Conservation (phyloP, 805 yeast species). For the Schwanniomyces occidentalis region DNA sequence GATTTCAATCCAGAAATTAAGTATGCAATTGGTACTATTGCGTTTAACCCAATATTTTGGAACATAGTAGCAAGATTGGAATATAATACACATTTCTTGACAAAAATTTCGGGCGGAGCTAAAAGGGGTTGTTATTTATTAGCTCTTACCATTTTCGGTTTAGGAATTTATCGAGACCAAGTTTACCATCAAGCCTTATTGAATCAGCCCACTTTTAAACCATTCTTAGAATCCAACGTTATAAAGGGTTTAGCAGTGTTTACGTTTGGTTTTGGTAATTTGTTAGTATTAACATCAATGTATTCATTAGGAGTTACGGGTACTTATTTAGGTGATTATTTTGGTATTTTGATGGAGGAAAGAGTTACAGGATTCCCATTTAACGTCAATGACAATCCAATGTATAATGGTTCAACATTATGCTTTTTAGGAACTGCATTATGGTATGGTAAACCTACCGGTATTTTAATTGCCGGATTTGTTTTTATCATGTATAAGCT, state of each 20-base stretch:
- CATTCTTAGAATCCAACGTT: conserved; percentile 41
- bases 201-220: conserved; percentile 66
- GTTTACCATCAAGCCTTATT: conserved; percentile 69
- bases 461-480: conserved; percentile 66
- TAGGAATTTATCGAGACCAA: conserved; percentile 82
- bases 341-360: conserved; percentile 90
- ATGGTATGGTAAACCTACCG: conserved; percentile 88
- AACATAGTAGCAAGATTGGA: conserved; percentile 87
- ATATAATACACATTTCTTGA: conserved; percentile 71
- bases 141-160: conserved; percentile 78
- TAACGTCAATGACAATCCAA: conserved; percentile 87
- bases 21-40: conserved; percentile 62
- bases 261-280: conserved; percentile 67
- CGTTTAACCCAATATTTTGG: conserved; percentile 96
- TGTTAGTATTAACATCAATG: conserved; percentile 84
- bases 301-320: conserved; percentile 93
- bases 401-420: conserved; percentile 92
- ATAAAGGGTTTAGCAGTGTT: conserved; percentile 54
- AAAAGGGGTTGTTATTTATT: conserved; percentile 80
- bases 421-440: conserved; percentile 90
- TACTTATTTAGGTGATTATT: conserved; percentile 95
- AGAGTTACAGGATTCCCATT: conserved; percentile 93
- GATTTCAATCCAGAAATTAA: conserved; percentile 19
- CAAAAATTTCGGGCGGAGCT: conserved; percentile 69
- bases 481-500: conserved; percentile 81